Base-by-base conservation (phyloP, 768 basidiomycete species). In the Mycena latifolia region DNA sequence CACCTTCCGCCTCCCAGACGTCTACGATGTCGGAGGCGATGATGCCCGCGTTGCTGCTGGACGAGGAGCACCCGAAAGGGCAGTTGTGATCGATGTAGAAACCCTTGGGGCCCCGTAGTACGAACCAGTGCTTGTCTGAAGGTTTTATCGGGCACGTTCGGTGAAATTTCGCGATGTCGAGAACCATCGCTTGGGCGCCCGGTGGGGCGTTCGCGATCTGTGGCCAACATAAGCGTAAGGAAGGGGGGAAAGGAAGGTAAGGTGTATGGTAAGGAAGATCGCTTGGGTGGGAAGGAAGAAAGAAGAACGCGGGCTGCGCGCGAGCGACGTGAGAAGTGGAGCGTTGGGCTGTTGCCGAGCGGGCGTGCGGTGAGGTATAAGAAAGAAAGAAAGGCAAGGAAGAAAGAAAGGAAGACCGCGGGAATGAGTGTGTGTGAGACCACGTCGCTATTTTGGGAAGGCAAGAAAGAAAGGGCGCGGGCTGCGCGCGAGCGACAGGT, bases 81-180 rank as follows among this genome's bases (percentile, higher is more conserved):
- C 70, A 53, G 46, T 55, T 53, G 58, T 45, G 43, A 6, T 45
- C 43, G 4, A 45, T 22, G n/a, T 45, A 45, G n/a, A 45, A 45
- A n/a, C 43, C 72, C 0, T 61, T 28, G 0, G 18, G 53, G 8
- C 72, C 76, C 47, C 74, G 70, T 6, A 79, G 47, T 0, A 80
- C 77, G 2, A 82, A 69, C 75, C 76, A 80, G 0, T 52, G 45
- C 43, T 81, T 82, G 66, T 81, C 78, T 0, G 70, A 61, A 0
- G 79, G 78, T 2, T 61, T 51, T 2, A 79, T 73, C 0, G 79
- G 77, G 29, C 76, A 76, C 0, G 78, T 80, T 0, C 77, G 58
- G 63, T 81, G 79, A 35, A 78, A 80, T 47, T 77, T 77, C 6
- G 67, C 71, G 29, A 81, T 78, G 66, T 81, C 65, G 0, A 61